Base-by-base conservation (phyloP, 495 filamentous ascomycete species). In the Trichoderma orchidacearum region DNA sequence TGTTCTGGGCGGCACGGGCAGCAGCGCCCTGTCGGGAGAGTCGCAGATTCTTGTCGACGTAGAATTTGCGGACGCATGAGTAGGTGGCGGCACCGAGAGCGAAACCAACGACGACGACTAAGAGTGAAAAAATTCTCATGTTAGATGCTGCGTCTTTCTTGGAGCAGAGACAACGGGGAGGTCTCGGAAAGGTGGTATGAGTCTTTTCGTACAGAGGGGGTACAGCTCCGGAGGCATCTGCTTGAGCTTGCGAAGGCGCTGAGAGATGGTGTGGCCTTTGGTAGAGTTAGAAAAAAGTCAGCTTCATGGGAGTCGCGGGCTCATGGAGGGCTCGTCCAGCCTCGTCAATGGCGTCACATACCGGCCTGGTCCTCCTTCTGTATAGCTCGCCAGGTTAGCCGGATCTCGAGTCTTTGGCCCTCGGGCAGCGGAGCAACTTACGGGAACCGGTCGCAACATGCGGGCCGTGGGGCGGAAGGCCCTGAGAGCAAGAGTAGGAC, bases 231-330 rank as follows among this genome's bases (percentile, higher is more conserved):
- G 83, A 58, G 93, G 93, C 66, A 95, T 83, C 75, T 81, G 82
- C 81, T 86, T 89, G 58, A 96, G 73, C 60, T 78, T 80, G 64
- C 93, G 85, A 59, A 99, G 77, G 63, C 94, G 86, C 76, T 99
- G 93, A 50, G 93, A 96, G 74, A 99, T 85, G 58, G 93, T 97
- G 77, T 97, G 93, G 68, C 89, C 93, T 98, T 36, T 35, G 18
- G 1, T 6, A 15, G 27, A 27, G 3, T 3, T 23, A 9, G 30
- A 30, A 18, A 36, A 57, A 53, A 28, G 12, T 13, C 8, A 27
- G 55, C 31, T 34, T 38, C 30, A 17, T 9, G 25, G 18, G n/a
- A 17, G 36, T 18, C 36, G 36, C 13, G n/a, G n/a, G n/a, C n/a
- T n/a, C n/a, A n/a, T n/a, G 12, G 35, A 21, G 18, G 13, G 17